Conservation (phyloP, 1,284 basidiomycete species). For the Sporisorium graminicola region DNA sequence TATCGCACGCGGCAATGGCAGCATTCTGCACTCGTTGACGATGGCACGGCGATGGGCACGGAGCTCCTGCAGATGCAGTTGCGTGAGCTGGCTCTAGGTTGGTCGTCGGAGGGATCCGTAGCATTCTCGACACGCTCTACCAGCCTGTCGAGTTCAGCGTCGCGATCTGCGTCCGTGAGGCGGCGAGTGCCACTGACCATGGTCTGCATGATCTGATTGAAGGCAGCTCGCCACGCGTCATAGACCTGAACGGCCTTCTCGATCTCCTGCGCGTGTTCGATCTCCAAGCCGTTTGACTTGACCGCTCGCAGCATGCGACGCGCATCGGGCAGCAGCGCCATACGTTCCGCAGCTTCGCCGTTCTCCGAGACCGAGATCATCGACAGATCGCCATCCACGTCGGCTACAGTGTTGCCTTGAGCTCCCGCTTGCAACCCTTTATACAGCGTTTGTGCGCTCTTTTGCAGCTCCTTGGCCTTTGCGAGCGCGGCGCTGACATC, state of each 20-base stretch:
- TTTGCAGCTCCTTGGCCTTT: slow-evolving; percentile 49
- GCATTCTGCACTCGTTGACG: slow-evolving; percentile 46
- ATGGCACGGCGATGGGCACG: slow-evolving; percentile 26
- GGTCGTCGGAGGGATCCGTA: slow-evolving; percentile 43
- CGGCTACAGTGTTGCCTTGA: neutral
- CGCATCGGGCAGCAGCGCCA: slow-evolving; percentile 52
- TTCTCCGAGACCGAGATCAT: slow-evolving; percentile 45
- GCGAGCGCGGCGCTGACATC: slow-evolving; percentile 32
- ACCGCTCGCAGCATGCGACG: slow-evolving; percentile 45
- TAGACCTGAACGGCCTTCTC: slow-evolving; percentile 47
- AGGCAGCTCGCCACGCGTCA: slow-evolving; percentile 51
- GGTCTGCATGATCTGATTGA: slow-evolving; percentile 39
- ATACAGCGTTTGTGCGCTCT: slow-evolving; percentile 29
- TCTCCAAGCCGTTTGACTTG: slow-evolving; percentile 40
- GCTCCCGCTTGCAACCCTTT: slow-evolving; percentile 27
- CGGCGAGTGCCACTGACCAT: slow-evolving; percentile 20
- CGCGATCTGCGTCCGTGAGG: slow-evolving; percentile 36
- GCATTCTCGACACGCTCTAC: slow-evolving; percentile 44
- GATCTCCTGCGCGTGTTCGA: slow-evolving; percentile 42
- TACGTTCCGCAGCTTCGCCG: slow-evolving; percentile 31
- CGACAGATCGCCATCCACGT: slow-evolving; percentile 41
- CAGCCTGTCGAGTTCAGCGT: slow-evolving; percentile 41
- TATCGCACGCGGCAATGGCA: slow-evolving; percentile 48
- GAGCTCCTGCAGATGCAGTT: slow-evolving; percentile 61
- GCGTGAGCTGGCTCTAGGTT: slow-evolving; percentile 25